Evolutionary conservation across 2,329 filamentous ascomycete genomes (phyloP).

Genomic region (Meredithiella fracta): DNA sequence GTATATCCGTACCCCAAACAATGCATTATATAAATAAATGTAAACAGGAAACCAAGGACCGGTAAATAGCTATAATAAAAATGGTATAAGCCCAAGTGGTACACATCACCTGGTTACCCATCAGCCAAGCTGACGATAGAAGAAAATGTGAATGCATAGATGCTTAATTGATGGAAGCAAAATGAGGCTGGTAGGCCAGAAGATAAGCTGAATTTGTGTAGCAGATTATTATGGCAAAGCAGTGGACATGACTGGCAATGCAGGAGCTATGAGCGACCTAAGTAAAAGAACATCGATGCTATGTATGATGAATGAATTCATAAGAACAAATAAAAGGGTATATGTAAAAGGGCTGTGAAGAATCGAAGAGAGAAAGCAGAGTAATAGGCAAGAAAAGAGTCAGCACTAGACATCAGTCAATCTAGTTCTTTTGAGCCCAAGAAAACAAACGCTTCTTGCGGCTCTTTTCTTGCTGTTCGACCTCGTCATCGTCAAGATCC

Average conservation of each 20-base stretch:
- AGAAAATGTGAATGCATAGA: not conserved
- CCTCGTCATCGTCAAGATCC: slow-evolving; percentile 33
- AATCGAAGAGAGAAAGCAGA: not conserved
- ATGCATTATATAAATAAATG: no score
- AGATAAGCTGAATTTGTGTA: no score
- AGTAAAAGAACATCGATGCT: no score
- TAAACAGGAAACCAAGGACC: no score
- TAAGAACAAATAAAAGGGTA: slow-evolving; percentile 1
- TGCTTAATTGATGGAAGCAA: not conserved
- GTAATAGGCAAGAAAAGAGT: not conserved
- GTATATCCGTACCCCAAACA: not conserved
- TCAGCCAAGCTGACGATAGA: no score
- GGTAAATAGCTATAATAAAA: not conserved
- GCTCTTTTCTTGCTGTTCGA: not conserved
- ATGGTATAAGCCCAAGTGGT: not conserved
- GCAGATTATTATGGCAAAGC: no score
- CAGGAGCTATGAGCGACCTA: no score
- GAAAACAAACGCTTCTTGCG: slow-evolving; percentile 10
- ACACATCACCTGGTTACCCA: no score
- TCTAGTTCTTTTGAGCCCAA: slow-evolving; percentile 6
- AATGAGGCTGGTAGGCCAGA: not conserved
- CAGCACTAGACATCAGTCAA: not conserved
- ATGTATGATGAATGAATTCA: not conserved
- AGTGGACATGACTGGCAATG: no score
- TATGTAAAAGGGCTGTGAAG: not conserved